Evolutionary conservation across 345 rosid genomes (phyloP).

Genomic region (Moringa oleifera): DNA sequence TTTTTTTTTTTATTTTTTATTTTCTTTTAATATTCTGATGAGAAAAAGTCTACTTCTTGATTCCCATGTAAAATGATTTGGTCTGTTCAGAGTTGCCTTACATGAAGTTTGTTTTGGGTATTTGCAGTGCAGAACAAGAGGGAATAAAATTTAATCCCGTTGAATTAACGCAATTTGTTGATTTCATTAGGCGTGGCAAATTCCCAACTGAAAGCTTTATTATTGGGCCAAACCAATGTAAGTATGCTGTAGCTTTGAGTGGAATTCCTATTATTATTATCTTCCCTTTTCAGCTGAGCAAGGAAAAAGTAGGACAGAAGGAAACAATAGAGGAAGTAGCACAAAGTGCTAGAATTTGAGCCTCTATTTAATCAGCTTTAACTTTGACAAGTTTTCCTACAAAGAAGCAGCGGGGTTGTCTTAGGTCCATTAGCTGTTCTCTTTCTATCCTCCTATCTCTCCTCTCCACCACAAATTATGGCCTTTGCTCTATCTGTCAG

Average conservation of each 20-base stretch:
- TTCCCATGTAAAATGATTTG: too few species aligned
- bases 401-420: too few species aligned
- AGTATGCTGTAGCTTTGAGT: conserved; percentile 1
- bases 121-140: conserved; percentile 62
- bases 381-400: not conserved
- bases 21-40: too few species aligned
- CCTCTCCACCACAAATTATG: too few species aligned
- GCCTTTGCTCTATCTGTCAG: too few species aligned
- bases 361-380: not conserved
- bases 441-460: too few species aligned
- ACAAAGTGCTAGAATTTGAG: not conserved
- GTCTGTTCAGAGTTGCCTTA: too few species aligned
- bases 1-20: too few species aligned
- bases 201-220: conserved; percentile 60
- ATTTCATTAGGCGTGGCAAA: conserved; percentile 59
- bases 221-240: conserved; percentile 76
- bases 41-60: too few species aligned
- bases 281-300: not conserved
- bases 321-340: not conserved
- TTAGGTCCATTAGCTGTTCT: too few species aligned
- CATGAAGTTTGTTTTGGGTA: too few species aligned
- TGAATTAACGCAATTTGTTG: conserved; percentile 50
- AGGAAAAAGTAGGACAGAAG: not conserved
- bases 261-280: too few species aligned
- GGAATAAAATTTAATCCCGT: conserved; percentile 60